phyloP scores from a whole-genome alignment of 352 stramenopile species.

The Pilasporangium apinafurcum region DNA sequence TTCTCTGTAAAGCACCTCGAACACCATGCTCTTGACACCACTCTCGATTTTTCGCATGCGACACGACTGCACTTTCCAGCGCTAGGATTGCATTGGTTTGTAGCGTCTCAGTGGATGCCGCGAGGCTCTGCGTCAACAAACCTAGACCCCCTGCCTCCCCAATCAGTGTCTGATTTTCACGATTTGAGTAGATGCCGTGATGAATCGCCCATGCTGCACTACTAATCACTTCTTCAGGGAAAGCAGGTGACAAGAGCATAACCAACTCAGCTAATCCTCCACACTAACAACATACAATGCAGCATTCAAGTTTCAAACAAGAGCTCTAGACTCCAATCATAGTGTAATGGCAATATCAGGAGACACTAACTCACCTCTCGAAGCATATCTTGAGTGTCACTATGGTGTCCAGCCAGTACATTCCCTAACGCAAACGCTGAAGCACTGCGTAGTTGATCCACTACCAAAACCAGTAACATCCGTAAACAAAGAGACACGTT shows the following conservation, averaged over 20 bases:
- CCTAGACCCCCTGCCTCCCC: slow-evolving; percentile 50
- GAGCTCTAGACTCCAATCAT: too few relatives aligned
- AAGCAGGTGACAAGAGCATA: slow-evolving; percentile 52
- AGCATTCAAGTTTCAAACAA: not conserved
- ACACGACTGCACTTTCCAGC: slow-evolving; percentile 45
- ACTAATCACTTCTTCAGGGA: slow-evolving; percentile 57
- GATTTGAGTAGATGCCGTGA: slow-evolving; percentile 57
- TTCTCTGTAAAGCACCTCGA: slow-evolving; percentile 22
- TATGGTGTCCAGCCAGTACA: slow-evolving; percentile 50
- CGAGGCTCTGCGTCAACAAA: slow-evolving; percentile 49
- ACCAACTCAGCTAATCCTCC: slow-evolving; percentile 51
- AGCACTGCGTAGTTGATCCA: slow-evolving; percentile 43
- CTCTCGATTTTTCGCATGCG: slow-evolving; percentile 37
- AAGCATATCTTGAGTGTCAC: slow-evolving; percentile 45
- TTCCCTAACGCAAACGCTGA: slow-evolving; percentile 66
- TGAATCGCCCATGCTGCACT: slow-evolving; percentile 75
- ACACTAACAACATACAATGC: slow-evolving; percentile 7
- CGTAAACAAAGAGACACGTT: not conserved
- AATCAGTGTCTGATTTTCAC: slow-evolving; percentile 51
- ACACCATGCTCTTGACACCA: slow-evolving; percentile 39
- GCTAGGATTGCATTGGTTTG: slow-evolving; percentile 68
- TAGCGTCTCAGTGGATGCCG: slow-evolving; percentile 30
- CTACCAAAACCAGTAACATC: slow-evolving; percentile 5
- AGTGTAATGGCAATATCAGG: too few relatives aligned
- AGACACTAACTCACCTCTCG: slow-evolving; percentile 19